Percentiles rank a stretch among this genome's conserved stretches.
These are phyloP conservation scores for Lactarius indigo DNA, from an alignment of 768 basidiomycete species.

Conservation along the genomic window DNA sequence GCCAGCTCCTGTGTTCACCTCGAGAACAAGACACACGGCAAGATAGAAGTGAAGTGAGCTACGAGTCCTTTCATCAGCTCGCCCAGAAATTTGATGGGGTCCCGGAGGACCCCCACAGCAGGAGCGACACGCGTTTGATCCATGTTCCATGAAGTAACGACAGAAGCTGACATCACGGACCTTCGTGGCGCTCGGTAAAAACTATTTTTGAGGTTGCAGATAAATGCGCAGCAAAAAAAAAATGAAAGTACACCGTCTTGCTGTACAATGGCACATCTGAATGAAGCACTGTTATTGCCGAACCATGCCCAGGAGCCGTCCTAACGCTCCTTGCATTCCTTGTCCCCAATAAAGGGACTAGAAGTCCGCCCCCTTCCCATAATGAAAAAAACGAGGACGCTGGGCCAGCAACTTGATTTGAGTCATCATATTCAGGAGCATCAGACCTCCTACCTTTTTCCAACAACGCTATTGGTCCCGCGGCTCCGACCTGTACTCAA, in stretches of 20 bases:
- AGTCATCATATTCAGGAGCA: not conserved
- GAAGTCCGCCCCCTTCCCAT: not conserved
- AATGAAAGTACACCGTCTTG: not conserved
- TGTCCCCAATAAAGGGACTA: not conserved
- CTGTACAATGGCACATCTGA: not conserved
- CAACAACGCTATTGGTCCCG: not conserved
- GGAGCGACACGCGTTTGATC: not conserved
- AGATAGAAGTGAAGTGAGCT: not conserved
- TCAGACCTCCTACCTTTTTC: not conserved
- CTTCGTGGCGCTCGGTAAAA: not conserved
- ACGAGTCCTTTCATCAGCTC: not conserved
- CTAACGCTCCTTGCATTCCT: not conserved
- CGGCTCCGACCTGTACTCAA: not conserved
- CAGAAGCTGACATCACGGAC: not conserved
- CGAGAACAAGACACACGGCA: not conserved
- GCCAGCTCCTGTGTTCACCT: not conserved
- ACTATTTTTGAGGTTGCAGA: not conserved
- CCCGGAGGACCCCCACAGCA: not conserved
- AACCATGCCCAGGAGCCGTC: not conserved
- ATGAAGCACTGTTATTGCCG: not conserved
- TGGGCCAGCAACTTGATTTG: not conserved
- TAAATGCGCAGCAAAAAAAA: not conserved
- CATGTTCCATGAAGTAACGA: not conserved
- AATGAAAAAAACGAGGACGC: constrained; percentile 2
- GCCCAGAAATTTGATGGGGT: not conserved